phyloP scores from a whole-genome alignment of 495 filamentous ascomycete species.

The Parachaetomium inaequale region DNA sequence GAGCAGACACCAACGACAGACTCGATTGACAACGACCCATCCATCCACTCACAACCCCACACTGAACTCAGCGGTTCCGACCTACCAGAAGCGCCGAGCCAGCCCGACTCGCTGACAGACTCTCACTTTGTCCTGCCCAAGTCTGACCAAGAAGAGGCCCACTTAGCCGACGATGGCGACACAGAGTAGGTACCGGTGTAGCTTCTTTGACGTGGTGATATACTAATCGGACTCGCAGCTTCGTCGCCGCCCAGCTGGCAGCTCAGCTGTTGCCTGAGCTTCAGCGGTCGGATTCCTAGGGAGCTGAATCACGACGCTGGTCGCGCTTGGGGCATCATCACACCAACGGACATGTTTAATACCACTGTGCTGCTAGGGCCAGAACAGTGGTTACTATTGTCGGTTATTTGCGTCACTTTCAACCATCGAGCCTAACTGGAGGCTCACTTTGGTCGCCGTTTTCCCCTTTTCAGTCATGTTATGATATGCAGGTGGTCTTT shows the following conservation, averaged over 20 bases:
- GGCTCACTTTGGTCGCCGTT: too few species aligned
- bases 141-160: background rate
- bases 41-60: background rate
- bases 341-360: background rate
- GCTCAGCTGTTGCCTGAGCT: constrained; percentile 27
- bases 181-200: background rate
- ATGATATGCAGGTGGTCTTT: too few species aligned
- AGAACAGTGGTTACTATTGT: too few species aligned
- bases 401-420: too few species aligned
- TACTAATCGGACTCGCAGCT: background rate
- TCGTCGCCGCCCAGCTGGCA: constrained; percentile 19
- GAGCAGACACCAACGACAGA: background rate
- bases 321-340: background rate
- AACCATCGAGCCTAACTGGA: too few species aligned
- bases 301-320: background rate
- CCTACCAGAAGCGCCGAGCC: background rate
- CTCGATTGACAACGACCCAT: background rate
- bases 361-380: too few species aligned
- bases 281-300: constrained; percentile 9
- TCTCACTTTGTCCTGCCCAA: background rate
- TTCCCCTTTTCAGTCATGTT: too few species aligned
- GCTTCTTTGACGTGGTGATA: too few species aligned
- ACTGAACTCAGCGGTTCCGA: background rate
- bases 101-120: background rate
- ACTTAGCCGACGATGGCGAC: background rate